Evolutionary conservation across 2,329 filamentous ascomycete genomes (phyloP).

Genomic region (Aspergillus floridensis): DNA sequence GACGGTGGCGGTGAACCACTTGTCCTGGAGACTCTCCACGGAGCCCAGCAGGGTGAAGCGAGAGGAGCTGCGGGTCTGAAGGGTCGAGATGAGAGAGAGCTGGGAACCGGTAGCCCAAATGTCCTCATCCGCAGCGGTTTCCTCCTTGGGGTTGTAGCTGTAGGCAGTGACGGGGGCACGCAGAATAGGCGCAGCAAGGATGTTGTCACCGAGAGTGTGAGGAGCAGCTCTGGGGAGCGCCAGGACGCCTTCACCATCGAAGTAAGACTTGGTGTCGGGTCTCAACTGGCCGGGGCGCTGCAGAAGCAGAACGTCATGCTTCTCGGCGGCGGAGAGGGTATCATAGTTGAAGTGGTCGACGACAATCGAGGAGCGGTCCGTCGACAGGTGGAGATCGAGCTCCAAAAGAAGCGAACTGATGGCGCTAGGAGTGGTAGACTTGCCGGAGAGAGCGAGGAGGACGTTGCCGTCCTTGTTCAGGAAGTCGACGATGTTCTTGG

Average conservation of each 20-base stretch:
- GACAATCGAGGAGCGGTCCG: constrained; percentile 78
- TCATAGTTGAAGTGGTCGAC: constrained; percentile 98
- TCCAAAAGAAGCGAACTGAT: constrained; percentile 78
- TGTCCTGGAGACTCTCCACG: constrained; percentile 80
- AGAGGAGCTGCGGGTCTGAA: constrained; percentile 92
- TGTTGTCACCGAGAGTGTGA: constrained; percentile 75
- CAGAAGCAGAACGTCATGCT: constrained; percentile 84
- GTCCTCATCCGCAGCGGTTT: constrained; percentile 69
- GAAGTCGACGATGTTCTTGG: constrained; percentile 84
- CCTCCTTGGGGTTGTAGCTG: constrained; percentile 90
- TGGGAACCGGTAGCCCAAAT: constrained; percentile 81
- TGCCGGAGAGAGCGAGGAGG: constrained; percentile 76
- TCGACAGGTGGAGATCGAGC: constrained; percentile 82
- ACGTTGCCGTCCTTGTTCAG: constrained; percentile 90
- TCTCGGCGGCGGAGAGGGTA: constrained; percentile 68
- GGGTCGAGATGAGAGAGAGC: constrained; percentile 75
- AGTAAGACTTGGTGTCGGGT: constrained; percentile 72
- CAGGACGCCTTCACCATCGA: constrained; percentile 66
- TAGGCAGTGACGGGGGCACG: constrained; percentile 83
- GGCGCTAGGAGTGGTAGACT: constrained; percentile 66
- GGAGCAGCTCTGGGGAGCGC: constrained; percentile 80
- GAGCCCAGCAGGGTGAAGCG: constrained; percentile 83
- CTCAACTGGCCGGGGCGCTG: constrained; percentile 65
- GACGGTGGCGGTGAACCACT: constrained; percentile 83
- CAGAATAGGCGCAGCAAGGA: constrained; percentile 76